phyloP scores from a whole-genome alignment of 805 yeast genomes.

The Starmerella kuoi region DNA sequence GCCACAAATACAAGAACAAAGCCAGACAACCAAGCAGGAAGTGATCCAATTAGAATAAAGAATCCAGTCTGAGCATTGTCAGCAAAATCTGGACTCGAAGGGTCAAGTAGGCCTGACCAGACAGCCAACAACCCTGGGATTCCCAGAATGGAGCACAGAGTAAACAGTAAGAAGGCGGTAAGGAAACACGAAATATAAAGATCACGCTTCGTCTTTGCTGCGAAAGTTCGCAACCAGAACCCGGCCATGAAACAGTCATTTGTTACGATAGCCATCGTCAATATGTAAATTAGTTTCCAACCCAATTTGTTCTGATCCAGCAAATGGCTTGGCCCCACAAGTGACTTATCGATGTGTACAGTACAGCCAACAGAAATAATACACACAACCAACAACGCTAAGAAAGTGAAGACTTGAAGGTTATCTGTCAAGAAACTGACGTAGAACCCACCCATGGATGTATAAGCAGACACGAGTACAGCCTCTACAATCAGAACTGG shows the following conservation, averaged over 20 bases:
- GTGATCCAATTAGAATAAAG: conserved; percentile 51
- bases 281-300: conserved; percentile 78
- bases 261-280: conserved; percentile 75
- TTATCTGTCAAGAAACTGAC: conserved; percentile 82
- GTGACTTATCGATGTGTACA: conserved; percentile 46
- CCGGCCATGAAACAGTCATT: conserved; percentile 86
- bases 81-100: conserved; percentile 31
- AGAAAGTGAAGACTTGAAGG: conserved; percentile 62
- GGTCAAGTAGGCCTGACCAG: conserved; percentile 62
- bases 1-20: conserved; percentile 65
- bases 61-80: conserved; percentile 54
- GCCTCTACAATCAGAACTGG: conserved; percentile 78
- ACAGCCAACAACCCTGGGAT: conserved; percentile 78
- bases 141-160: conserved; percentile 61
- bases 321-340: conserved; percentile 52
- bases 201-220: conserved; percentile 66
- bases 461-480: conserved; percentile 78
- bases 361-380: conserved; percentile 68
- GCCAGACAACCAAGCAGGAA: conserved; percentile 82
- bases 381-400: conserved; percentile 55
- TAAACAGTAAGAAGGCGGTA: conserved; percentile 56
- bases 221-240: conserved; percentile 90
- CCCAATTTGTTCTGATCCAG: conserved; percentile 59
- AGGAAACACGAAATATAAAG: conserved; percentile 61
- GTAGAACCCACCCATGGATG: conserved; percentile 78